Conservation (phyloP, 163 green algal species). For the Scenedesmus sp. region DNA sequence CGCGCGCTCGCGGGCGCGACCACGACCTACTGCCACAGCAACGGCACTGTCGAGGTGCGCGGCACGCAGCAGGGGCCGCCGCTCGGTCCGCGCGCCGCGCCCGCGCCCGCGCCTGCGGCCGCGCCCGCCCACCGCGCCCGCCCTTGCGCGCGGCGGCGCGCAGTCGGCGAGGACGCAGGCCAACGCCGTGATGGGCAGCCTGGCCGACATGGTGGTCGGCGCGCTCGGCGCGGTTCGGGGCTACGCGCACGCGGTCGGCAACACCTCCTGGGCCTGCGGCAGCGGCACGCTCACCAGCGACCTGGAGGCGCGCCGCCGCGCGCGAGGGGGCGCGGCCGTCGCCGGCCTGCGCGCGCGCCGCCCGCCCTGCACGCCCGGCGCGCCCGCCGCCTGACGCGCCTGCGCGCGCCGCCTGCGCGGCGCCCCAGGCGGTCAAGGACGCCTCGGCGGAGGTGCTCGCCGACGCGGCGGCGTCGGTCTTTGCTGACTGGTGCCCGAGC, state of each 20-base stretch:
- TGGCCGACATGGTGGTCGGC: conserved; percentile 26
- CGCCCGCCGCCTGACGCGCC: neutral
- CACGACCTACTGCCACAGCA: conserved; percentile 17
- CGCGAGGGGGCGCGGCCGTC: too few species aligned
- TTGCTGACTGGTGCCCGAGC: conserved; percentile 38
- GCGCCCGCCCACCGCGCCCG: too few species aligned
- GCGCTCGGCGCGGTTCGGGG: conserved; percentile 18
- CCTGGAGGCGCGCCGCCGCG: neutral
- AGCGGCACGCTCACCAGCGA: conserved; percentile 8
- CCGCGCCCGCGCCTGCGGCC: too few species aligned
- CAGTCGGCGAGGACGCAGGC: conserved; percentile 11
- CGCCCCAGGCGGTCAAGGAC: conserved; percentile 31
- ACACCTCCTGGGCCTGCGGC: conserved; percentile 22
- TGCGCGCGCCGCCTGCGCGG: neutral
- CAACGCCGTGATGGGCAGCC: conserved; percentile 5
- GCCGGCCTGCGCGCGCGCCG: too few species aligned
- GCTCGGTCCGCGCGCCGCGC: too few species aligned
- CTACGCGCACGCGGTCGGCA: conserved; percentile 25
- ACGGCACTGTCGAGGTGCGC: conserved; percentile 33
- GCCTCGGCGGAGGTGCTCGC: conserved; percentile 5
- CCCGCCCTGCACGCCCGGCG: neutral
- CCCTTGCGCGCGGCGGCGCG: too few species aligned
- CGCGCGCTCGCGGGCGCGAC: conserved; percentile 26
- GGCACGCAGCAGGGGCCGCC: too few species aligned
- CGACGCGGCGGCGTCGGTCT: conserved; percentile 31